These are phyloP conservation scores for Cercospora sp. DNA, from an alignment of 2,329 filamentous ascomycete species.

Conservation along the genomic window DNA sequence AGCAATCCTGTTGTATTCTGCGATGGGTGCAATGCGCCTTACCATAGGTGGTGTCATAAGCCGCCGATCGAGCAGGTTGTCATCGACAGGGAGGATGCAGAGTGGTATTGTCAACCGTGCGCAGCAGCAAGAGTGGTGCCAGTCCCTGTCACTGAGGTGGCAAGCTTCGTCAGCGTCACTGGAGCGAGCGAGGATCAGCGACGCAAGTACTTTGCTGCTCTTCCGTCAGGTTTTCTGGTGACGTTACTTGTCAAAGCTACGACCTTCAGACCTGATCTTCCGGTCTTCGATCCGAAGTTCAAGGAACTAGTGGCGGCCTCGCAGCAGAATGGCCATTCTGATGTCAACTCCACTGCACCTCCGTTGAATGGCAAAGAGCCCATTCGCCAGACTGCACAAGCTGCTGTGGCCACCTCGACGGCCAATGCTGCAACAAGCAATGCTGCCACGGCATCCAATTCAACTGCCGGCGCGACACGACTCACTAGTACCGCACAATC, in stretches of 20 bases:
- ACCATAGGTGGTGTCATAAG: constrained; percentile 80
- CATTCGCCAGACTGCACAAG: not conserved
- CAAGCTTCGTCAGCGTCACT: constrained; percentile 44
- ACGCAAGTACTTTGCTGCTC: constrained; percentile 58
- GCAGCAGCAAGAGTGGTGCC: constrained; percentile 49
- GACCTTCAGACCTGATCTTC: constrained; percentile 63
- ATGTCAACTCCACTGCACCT: not conserved
- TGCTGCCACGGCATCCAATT: not conserved
- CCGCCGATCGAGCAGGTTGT: constrained; percentile 71
- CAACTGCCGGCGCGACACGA: constrained; percentile 24
- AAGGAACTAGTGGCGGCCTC: constrained; percentile 14
- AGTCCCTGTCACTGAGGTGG: constrained; percentile 44
- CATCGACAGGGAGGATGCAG: constrained; percentile 64
- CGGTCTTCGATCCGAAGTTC: constrained; percentile 58
- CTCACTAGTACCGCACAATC: not conserved
- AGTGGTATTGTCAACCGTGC: constrained; percentile 72
- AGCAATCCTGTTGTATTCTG: constrained; percentile 84
- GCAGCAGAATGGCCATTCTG: constrained; percentile 17
- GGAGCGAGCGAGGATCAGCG: constrained; percentile 34
- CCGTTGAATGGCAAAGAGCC: not conserved
- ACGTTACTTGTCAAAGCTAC: constrained; percentile 64
- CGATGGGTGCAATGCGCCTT: constrained; percentile 75
- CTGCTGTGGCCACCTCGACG: not conserved
- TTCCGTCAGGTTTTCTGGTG: constrained; percentile 64
- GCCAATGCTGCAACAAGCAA: not conserved